Evolutionary conservation across 257 asterid species (phyloP), one percentile per base, ranked within the genome.

Genomic region (Solanum megistacrolobum): DNA sequence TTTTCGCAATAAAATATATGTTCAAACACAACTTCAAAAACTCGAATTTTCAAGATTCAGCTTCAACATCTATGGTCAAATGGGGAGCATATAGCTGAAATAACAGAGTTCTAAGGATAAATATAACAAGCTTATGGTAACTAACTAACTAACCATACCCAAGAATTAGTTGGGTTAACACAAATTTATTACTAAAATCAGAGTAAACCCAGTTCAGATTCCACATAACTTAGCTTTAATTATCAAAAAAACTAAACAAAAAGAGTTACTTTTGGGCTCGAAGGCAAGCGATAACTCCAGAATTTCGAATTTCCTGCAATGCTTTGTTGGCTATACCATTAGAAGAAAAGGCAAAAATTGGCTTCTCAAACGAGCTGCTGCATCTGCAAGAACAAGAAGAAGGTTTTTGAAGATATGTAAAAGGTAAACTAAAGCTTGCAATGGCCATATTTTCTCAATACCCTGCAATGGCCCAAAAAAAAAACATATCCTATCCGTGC

Each of bases 241-340:
- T 25, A 39, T 52, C 25, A 21, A 43, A 13, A 39, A 9, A 31
- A 52, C 2, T 23, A 21, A 60, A 0, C 27, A 32, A 35, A 76
- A 27, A 39, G 6, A 60, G 41, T 81, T 89, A 94, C 98, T 95
- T 94, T 86, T 89, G 92, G 62, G 98, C 94, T 11, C 98, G 96
- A 87, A 96, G 96, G 90, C 98, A 96, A 88, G 98, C 98, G 60
- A 95, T 95, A 12, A 96, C 66, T 71, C 96, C 96, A 81, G 98
- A 94, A 86, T 90, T 89, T 16, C 81, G 94, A 89, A 95, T 93
- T 65, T 92, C 96, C 83, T 71, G 46, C 87, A 96, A 85, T 1
- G 94, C 93, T 89, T 84, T 84, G 90, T 90, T 91, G 29, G 94
- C 93, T 79, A 90, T 88, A 68, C 46, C 85, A 52, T 25, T 88